Percentiles rank a stretch among this genome's conserved stretches.
Conservation (phyloP, 768 basidiomycete genomes). For the Agrocybe pediades region DNA sequence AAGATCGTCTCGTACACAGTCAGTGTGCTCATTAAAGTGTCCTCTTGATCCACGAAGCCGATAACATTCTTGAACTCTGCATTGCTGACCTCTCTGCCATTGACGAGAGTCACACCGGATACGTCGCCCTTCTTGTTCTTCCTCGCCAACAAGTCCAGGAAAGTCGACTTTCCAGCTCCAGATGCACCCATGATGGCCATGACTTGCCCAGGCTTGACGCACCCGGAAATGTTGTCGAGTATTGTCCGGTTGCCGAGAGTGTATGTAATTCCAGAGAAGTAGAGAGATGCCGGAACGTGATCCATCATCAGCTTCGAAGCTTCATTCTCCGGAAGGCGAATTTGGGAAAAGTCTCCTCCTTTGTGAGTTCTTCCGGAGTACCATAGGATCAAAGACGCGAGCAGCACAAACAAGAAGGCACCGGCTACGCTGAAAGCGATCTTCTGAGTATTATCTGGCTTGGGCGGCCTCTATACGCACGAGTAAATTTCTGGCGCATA, state of each 20-base stretch:
- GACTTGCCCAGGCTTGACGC: slow-evolving; percentile 85
- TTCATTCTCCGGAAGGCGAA: slow-evolving; percentile 81
- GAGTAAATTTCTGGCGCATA: neutral
- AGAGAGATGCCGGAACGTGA: slow-evolving; percentile 92
- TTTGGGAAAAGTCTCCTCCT: slow-evolving; percentile 67
- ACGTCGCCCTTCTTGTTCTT: slow-evolving; percentile 85
- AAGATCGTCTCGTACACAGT: slow-evolving; percentile 98
- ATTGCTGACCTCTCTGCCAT: slow-evolving; percentile 78
- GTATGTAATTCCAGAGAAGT: slow-evolving; percentile 87
- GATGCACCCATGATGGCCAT: slow-evolving; percentile 98
- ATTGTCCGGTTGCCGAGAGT: slow-evolving; percentile 66
- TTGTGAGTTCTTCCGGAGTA: slow-evolving; percentile 79
- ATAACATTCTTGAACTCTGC: slow-evolving; percentile 81
- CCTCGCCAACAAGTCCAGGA: slow-evolving; percentile 93
- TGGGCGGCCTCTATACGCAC: slow-evolving; percentile 60
- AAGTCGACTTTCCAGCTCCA: slow-evolving; percentile 94
- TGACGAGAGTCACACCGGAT: slow-evolving; percentile 76
- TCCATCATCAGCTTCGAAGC: slow-evolving; percentile 87
- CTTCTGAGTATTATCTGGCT: slow-evolving; percentile 82
- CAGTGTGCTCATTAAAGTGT: slow-evolving; percentile 94
- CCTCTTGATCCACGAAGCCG: slow-evolving; percentile 98
- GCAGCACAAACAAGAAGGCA: slow-evolving; percentile 73
- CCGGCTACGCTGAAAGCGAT: slow-evolving; percentile 83
- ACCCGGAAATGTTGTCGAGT: slow-evolving; percentile 80
- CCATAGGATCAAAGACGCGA: slow-evolving; percentile 81